Evolutionary conservation across 495 filamentous ascomycete species (phyloP).

Genomic region (Immersiella caudata): DNA sequence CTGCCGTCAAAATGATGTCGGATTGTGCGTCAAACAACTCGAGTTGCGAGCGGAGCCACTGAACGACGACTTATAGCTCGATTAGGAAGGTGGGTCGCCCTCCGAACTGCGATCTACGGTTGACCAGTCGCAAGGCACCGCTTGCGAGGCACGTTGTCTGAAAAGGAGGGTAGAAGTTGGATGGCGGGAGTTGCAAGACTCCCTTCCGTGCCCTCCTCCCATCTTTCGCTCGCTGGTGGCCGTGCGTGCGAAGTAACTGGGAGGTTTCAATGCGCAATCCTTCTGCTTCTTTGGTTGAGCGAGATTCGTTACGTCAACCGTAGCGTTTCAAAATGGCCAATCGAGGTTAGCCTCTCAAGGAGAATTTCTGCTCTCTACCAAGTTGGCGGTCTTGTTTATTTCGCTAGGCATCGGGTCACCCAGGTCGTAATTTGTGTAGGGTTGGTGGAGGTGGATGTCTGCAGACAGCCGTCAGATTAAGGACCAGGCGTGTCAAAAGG

Average conservation of each 20-base stretch:
- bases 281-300: not conserved
- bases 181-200: not conserved
- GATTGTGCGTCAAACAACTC: not conserved
- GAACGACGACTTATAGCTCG: conserved; percentile 7
- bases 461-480: conserved; percentile 30
- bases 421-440: conserved; percentile 29
- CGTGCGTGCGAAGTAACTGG: not conserved
- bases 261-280: conserved; percentile 9
- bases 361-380: not conserved
- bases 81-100: conserved; percentile 24
- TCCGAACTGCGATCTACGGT: conserved; percentile 13
- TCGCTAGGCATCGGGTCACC: conserved; percentile 7
- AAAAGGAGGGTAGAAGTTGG: conserved; percentile 8
- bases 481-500: conserved; percentile 22
- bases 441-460: conserved; percentile 22
- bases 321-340: conserved; percentile 13
- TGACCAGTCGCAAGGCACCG: conserved; percentile 13
- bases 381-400: conserved; percentile 1
- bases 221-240: not conserved
- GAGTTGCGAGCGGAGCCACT: conserved; percentile 13
- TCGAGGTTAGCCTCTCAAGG: not conserved
- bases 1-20: conserved; percentile 8
- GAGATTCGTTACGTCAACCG: conserved; percentile 2
- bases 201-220: not conserved
- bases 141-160: conserved; percentile 14